phyloP scores from a whole-genome alignment of 495 filamentous ascomycete genomes.

The Aspergillus baeticus region DNA sequence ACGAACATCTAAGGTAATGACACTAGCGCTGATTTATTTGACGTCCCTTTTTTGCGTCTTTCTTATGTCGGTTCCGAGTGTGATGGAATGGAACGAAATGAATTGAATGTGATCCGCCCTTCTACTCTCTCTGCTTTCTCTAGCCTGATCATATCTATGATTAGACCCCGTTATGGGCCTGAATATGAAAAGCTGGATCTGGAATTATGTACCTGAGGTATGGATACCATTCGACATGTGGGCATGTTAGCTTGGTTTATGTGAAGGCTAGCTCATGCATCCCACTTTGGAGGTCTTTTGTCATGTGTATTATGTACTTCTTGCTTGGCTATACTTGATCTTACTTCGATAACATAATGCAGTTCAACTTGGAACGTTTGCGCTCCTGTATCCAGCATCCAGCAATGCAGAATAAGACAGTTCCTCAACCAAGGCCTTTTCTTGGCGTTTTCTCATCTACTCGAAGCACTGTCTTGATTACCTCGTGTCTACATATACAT shows the following conservation, averaged over 20 bases:
- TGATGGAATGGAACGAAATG: neutral
- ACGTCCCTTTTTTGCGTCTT: neutral
- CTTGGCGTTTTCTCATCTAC: no score
- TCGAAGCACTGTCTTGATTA: no score
- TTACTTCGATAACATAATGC: neutral
- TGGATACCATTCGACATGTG: neutral
- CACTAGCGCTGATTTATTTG: neutral
- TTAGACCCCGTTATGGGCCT: neutral
- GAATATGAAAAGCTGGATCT: neutral
- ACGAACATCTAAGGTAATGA: conserved; percentile 10
- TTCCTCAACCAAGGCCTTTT: no score
- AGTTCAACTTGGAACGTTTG: neutral
- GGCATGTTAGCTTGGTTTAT: no score
- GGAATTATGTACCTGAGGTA: neutral
- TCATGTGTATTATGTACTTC: neutral
- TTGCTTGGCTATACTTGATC: neutral
- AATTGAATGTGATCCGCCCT: conserved; percentile 3
- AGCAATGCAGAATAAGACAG: neutral
- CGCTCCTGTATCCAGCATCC: neutral
- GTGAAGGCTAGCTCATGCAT: no score
- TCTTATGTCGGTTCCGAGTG: neutral
- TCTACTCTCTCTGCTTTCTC: neutral
- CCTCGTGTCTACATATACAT: no score
- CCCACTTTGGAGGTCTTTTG: neutral
- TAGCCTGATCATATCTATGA: neutral